These are phyloP conservation scores for Yamadazyma atmosphaerica DNA, from an alignment of 1,139 yeast species.

Conservation along the genomic window DNA sequence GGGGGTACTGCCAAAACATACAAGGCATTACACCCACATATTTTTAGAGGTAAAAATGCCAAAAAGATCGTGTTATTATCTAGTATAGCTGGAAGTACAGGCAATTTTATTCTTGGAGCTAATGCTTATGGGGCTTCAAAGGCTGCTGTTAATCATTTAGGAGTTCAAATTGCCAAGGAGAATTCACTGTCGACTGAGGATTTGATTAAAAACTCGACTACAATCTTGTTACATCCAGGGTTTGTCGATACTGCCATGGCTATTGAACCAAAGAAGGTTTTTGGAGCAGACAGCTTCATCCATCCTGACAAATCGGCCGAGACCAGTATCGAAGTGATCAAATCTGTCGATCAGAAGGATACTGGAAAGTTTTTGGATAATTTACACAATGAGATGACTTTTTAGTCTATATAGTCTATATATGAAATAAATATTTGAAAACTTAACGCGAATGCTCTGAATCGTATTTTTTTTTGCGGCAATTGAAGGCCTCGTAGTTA, in stretches of 20 bases:
- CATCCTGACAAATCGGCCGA: background rate
- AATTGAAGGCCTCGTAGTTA: too few species aligned
- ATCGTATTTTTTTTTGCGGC: too few species aligned
- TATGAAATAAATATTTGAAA: too few species aligned
- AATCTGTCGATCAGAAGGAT: background rate
- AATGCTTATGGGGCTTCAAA: conserved; percentile 17
- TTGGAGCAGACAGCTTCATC: conserved; percentile 2
- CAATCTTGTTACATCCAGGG: conserved; percentile 14
- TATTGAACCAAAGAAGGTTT: conserved; percentile 4
- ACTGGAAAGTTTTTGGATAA: background rate
- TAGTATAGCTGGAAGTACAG: conserved; percentile 8
- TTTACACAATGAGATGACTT: background rate
- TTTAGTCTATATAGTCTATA: too few species aligned
- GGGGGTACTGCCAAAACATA: conserved; percentile 14
- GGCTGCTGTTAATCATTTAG: conserved; percentile 14
- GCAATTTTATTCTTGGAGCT: conserved; percentile 2
- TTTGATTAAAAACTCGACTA: conserved; percentile 7
- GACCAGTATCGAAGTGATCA: background rate
- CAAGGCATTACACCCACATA: conserved; percentile 12
- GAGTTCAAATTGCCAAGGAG: conserved; percentile 11
- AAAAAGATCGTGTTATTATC: conserved; percentile 12
- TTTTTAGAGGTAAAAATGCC: conserved; percentile 8
- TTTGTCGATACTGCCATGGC: conserved; percentile 12
- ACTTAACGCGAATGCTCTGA: too few species aligned
- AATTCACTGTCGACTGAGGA: conserved; percentile 5